phyloP scores from a whole-genome alignment of 306 rosid species.

The Dryas alaskensis region DNA sequence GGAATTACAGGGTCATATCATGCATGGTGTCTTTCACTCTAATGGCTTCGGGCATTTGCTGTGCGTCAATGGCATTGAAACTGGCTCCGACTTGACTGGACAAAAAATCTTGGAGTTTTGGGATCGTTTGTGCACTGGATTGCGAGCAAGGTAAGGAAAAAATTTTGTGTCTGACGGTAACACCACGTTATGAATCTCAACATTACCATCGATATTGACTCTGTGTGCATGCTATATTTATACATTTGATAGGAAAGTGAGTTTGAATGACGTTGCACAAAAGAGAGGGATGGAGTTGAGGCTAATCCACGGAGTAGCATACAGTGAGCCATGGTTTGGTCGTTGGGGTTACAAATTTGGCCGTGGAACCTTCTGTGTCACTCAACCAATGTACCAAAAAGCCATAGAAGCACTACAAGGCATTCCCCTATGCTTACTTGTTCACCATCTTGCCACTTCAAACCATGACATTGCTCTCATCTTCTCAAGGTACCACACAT shows the following conservation, averaged over 20 bases:
- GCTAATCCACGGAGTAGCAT: slow-evolving; percentile 65
- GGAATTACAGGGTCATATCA: slow-evolving; percentile 57
- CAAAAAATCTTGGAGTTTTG: slow-evolving; percentile 64
- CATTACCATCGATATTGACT: no score
- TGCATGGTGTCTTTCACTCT: slow-evolving; percentile 88
- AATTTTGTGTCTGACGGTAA: neutral
- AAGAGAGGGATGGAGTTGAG: slow-evolving; percentile 76
- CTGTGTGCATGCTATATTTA: no score
- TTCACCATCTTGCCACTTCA: slow-evolving; percentile 41
- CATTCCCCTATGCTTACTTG: slow-evolving; percentile 54
- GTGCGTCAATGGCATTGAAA: slow-evolving; percentile 71
- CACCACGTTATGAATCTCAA: no score
- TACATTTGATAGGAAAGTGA: slow-evolving; percentile 57
- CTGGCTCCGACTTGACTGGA: slow-evolving; percentile 63
- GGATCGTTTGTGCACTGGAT: slow-evolving; percentile 72
- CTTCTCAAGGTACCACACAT: slow-evolving; percentile 64
- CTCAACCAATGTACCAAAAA: slow-evolving; percentile 57
- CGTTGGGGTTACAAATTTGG: slow-evolving; percentile 81
- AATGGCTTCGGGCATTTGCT: slow-evolving; percentile 90
- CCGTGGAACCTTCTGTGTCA: slow-evolving; percentile 62
- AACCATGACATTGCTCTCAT: slow-evolving; percentile 52
- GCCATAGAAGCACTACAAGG: slow-evolving; percentile 68
- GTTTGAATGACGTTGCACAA: slow-evolving; percentile 60
- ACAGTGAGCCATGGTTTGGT: slow-evolving; percentile 71
- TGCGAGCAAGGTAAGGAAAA: slow-evolving; percentile 55